phyloP scores from a whole-genome alignment of 306 rosid genomes.

The Castanea sativa region DNA sequence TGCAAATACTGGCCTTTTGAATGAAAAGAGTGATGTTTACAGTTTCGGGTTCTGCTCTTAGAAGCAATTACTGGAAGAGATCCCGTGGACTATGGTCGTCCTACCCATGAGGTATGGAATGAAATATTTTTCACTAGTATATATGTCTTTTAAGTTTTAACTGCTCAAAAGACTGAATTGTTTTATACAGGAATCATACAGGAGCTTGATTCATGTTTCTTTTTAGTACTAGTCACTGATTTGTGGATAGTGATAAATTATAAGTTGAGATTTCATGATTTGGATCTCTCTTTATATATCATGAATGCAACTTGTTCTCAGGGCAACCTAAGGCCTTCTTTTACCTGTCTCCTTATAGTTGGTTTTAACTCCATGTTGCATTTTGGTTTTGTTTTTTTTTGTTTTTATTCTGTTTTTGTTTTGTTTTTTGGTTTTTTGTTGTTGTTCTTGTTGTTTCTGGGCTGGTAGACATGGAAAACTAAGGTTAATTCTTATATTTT shows the following conservation, averaged over 20 bases:
- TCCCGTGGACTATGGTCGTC: slow-evolving; percentile 89
- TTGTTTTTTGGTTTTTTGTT: neutral
- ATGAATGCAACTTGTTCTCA: neutral
- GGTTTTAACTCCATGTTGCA: neutral
- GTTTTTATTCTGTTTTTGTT: neutral
- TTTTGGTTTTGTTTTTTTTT: neutral
- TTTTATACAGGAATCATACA: slow-evolving; percentile 7
- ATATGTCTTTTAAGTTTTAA: neutral
- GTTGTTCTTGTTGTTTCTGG: neutral
- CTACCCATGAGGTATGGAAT: slow-evolving; percentile 62
- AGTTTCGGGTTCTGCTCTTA: slow-evolving; percentile 88
- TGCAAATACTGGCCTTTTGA: slow-evolving; percentile 87
- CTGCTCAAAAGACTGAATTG: neutral
- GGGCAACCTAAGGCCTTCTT: neutral
- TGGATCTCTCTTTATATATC: neutral
- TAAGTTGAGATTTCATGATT: neutral
- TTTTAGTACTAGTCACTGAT: slow-evolving; percentile 2
- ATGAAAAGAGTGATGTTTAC: slow-evolving; percentile 91
- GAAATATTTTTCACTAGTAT: slow-evolving; percentile 14
- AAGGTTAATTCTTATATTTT: neutral
- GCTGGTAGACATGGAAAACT: neutral
- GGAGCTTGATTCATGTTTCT: slow-evolving; percentile 12
- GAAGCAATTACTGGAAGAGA: slow-evolving; percentile 92
- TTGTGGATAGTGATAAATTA: neutral
- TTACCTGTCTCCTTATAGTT: slow-evolving; percentile 9